These are phyloP conservation scores for Diaporthe amygdali DNA, from an alignment of 2,329 filamentous ascomycete genomes.

Conservation along the genomic window DNA sequence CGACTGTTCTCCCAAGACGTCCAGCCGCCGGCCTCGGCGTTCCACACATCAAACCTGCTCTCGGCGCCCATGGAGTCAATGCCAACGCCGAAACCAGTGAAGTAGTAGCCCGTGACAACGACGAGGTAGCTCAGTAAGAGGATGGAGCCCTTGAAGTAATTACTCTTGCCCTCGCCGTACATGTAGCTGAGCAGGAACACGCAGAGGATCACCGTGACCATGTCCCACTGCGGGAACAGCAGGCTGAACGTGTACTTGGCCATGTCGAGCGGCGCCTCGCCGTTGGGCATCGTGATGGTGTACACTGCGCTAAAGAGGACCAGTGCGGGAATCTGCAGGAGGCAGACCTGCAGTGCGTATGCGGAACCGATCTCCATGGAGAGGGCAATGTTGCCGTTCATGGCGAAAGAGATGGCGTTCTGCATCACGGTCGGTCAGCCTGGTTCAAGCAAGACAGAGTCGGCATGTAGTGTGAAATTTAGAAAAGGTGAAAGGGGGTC, in stretches of 20 bases:
- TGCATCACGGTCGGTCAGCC: slow-evolving; percentile 36
- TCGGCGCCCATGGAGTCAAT: slow-evolving; percentile 33
- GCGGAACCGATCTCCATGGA: slow-evolving; percentile 99
- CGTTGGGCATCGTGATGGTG: slow-evolving; percentile 45
- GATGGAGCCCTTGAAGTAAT: slow-evolving; percentile 99
- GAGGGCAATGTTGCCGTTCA: slow-evolving; percentile 98
- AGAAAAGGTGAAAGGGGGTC: background rate
- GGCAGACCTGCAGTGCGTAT: slow-evolving; percentile 93
- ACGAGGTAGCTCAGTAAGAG: slow-evolving; percentile 92
- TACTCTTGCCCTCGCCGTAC: slow-evolving; percentile 98
- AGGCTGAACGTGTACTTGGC: slow-evolving; percentile 76
- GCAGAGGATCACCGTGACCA: slow-evolving; percentile 95
- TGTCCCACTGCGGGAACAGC: slow-evolving; percentile 98
- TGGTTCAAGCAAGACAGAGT: background rate
- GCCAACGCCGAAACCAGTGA: slow-evolving; percentile 60
- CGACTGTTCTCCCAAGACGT: slow-evolving; percentile 46
- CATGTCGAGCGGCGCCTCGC: slow-evolving; percentile 42
- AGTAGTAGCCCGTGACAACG: slow-evolving; percentile 89
- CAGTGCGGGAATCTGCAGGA: slow-evolving; percentile 91
- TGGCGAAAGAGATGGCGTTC: slow-evolving; percentile 98
- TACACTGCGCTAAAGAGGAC: slow-evolving; percentile 89
- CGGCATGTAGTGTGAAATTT: background rate
- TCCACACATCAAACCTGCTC: slow-evolving; percentile 60
- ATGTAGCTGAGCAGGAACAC: slow-evolving; percentile 97
- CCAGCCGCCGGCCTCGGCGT: slow-evolving; percentile 52